Evolutionary conservation across 202 grass and related monocot genomes (phyloP).

Genomic region (Hordeum pubiflorum): DNA sequence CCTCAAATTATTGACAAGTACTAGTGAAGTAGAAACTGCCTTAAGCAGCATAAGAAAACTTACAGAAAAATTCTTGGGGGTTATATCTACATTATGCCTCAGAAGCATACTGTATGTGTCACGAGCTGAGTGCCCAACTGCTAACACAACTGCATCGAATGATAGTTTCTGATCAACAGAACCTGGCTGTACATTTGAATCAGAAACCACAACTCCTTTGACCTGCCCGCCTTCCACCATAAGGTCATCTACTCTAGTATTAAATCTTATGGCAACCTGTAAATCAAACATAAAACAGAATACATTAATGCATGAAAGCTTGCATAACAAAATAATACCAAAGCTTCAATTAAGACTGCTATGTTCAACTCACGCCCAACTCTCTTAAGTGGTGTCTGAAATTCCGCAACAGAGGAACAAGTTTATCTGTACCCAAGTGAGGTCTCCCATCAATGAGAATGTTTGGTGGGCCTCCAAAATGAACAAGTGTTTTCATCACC

Average conservation of each 20-base stretch:
- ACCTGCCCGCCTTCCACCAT: slow-evolving; percentile 72
- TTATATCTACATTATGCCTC: slow-evolving; percentile 62
- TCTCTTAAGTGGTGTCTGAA: slow-evolving; percentile 73
- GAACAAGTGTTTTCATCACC: slow-evolving; percentile 87
- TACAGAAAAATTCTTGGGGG: slow-evolving; percentile 88
- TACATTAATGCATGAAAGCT: slow-evolving; percentile 11
- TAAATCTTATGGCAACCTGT: slow-evolving; percentile 83
- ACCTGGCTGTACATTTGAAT: slow-evolving; percentile 41
- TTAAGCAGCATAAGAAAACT: slow-evolving; percentile 37
- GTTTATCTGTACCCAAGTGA: slow-evolving; percentile 92
- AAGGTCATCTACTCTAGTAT: slow-evolving; percentile 81
- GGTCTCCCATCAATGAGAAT: slow-evolving; percentile 93
- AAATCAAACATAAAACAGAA: slow-evolving; percentile 24
- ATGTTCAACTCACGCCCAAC: slow-evolving; percentile 62
- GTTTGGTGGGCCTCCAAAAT: slow-evolving; percentile 80
- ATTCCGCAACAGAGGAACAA: slow-evolving; percentile 71
- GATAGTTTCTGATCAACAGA: slow-evolving; percentile 52
- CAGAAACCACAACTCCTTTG: slow-evolving; percentile 69
- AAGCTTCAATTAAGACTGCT: background rate
- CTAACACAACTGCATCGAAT: slow-evolving; percentile 86
- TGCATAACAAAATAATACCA: slow-evolving; percentile 12
- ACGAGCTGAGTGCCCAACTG: slow-evolving; percentile 89
- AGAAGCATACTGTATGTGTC: slow-evolving; percentile 85
- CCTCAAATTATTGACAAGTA: background rate
- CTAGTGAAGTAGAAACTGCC: slow-evolving; percentile 8